Percentiles rank a stretch among this genome's conserved stretches.
Evolutionary conservation across 345 rosid genomes (phyloP).

Genomic region (Crucihimalaya himalaica): DNA sequence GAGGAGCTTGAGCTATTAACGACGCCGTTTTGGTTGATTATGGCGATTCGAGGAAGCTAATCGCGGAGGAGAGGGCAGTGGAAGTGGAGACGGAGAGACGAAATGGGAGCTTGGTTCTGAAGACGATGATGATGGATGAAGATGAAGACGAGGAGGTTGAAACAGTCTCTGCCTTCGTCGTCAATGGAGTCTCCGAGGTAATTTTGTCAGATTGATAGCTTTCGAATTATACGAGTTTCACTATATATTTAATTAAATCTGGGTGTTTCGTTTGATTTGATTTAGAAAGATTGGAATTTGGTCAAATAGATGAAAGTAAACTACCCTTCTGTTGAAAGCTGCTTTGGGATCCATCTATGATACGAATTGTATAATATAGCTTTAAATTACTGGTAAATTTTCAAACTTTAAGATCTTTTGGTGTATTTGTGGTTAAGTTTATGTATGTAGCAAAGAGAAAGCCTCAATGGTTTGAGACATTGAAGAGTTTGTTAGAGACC

Average conservation of each 20-base stretch:
- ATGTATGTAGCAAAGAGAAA: slow-evolving; percentile 72
- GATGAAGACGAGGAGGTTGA: too few species aligned
- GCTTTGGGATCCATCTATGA: slow-evolving; percentile 96
- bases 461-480: slow-evolving; percentile 69
- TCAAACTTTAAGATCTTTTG: not conserved
- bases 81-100: too few species aligned
- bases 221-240: not conserved
- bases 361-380: slow-evolving; percentile 13
- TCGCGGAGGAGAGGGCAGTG: too few species aligned
- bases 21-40: too few species aligned
- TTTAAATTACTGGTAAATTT: slow-evolving; percentile 1
- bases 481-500: slow-evolving; percentile 63
- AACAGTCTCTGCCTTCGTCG: slow-evolving; percentile 67
- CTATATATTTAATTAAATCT: not conserved
- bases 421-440: slow-evolving; percentile 9
- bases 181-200: slow-evolving; percentile 86
- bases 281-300: slow-evolving; percentile 80
- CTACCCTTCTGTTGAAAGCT: slow-evolving; percentile 74
- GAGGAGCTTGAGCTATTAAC: too few species aligned
- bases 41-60: too few species aligned
- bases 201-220: slow-evolving; percentile 8
- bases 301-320: slow-evolving; percentile 69
- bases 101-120: too few species aligned
- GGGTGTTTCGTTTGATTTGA: slow-evolving; percentile 3
- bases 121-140: too few species aligned